These are phyloP conservation scores for Leccinum ochraceum DNA, from an alignment of 768 basidiomycete species.

Conservation along the genomic window DNA sequence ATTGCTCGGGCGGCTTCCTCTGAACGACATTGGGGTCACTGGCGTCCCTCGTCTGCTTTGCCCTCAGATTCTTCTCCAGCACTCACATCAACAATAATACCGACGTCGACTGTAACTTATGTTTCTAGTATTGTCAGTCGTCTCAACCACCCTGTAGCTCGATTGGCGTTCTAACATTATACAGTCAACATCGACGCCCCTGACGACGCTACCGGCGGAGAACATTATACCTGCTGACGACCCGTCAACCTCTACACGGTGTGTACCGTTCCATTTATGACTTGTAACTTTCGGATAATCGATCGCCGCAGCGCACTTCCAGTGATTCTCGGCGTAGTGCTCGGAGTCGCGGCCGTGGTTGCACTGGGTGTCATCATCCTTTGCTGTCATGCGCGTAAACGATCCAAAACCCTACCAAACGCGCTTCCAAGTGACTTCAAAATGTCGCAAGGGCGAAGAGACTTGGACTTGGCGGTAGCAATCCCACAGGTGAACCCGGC, in stretches of 20 bases:
- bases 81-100: neutral
- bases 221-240: neutral
- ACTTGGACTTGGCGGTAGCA: slow-evolving; percentile 2
- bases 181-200: neutral
- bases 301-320: slow-evolving; percentile 9
- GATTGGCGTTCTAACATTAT: neutral
- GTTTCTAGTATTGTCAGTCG: neutral
- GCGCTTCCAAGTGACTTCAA: neutral
- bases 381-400: slow-evolving; percentile 3
- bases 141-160: neutral
- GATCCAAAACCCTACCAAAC: neutral
- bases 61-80: neutral
- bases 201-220: slow-evolving; percentile 4
- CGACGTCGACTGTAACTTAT: neutral
- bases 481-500: neutral
- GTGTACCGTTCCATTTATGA: neutral
- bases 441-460: neutral
- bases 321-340: slow-evolving; percentile 12
- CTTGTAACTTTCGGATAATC: neutral
- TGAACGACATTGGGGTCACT: neutral
- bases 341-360: slow-evolving; percentile 10
- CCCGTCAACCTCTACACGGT: slow-evolving; percentile 11
- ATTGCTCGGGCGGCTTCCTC: neutral
- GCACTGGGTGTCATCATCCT: slow-evolving; percentile 10
- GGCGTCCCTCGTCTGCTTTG: neutral